Base-by-base conservation (phyloP, 23 red algal species). In the Chondrus crispus region DNA sequence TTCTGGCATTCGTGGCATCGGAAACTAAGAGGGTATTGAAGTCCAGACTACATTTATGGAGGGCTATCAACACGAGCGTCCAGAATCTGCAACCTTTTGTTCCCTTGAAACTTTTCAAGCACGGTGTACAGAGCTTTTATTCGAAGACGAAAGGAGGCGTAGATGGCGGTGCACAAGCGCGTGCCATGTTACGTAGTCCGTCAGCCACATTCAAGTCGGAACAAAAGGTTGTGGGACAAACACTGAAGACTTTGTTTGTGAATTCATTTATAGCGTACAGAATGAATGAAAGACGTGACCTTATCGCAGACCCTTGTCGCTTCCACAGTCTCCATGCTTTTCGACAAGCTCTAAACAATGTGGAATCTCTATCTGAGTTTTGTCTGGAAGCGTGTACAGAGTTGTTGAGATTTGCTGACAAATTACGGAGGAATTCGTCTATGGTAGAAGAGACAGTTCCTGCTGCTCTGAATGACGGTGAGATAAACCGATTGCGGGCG, bases 71-170 rank as follows among this genome's bases (percentile, higher is more conserved):
- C 44, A 8, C 32, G 10, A 39, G 32, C 38, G 26, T 2, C 26
- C 22, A 24, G 43, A 40, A 48, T 20, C 32, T n/a, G 28, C 29
- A 11, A 1, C 10, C 1, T 42, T 77, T 47, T 77, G 38, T 77
- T 38, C 71, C 12, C 19, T 44, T 77, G 10, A 77, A 77, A 38
- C 38, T 77, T 8, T 35, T 77, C n/a, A 77, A 46, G 43, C 44
- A 77, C 38, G 71, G 26, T 39, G 43, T 77, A 39, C 71, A 77
- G 44, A 77, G 38, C 19, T 35, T 77, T 77, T 77, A 46, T 77
- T 77, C 71, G 26, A 77, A 77, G 38, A 77, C 32, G 1, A 77
- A 77, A 37, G 11, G 71, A 46, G 71, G 12, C 38, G 71, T 44
- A 38, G 71, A 77, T 48, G 71, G 26, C 8, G 26, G 29, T 35